phyloP scores from a whole-genome alignment of 2,329 filamentous ascomycete genomes.

The Aspergillus pseudoviridinutans region DNA sequence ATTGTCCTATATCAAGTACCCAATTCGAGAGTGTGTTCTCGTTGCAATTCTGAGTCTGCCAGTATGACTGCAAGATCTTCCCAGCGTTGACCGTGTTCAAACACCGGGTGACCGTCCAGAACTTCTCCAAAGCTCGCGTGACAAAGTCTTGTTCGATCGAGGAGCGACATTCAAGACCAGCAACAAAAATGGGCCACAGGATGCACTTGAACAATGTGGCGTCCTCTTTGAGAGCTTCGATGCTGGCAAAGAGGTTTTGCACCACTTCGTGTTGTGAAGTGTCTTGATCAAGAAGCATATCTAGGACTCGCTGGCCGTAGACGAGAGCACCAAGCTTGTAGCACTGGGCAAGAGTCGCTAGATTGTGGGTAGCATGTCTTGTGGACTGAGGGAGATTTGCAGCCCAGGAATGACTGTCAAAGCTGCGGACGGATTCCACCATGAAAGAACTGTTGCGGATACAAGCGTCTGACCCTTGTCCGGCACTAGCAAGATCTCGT shows the following conservation, averaged over 20 bases:
- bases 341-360: slow-evolving; percentile 24
- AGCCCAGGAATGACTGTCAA: slow-evolving; percentile 27
- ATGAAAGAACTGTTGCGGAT: slow-evolving; percentile 1
- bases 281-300: slow-evolving; percentile 14
- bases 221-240: slow-evolving; percentile 21
- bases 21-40: slow-evolving; percentile 13
- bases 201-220: slow-evolving; percentile 29
- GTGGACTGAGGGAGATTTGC: slow-evolving; percentile 14
- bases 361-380: slow-evolving; percentile 12
- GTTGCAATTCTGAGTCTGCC: slow-evolving; percentile 12
- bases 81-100: slow-evolving; percentile 32
- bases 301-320: slow-evolving; percentile 30
- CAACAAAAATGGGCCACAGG: slow-evolving; percentile 33
- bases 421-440: slow-evolving; percentile 17
- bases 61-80: slow-evolving; percentile 24
- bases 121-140: slow-evolving; percentile 20
- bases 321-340: slow-evolving; percentile 29
- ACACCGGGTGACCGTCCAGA: slow-evolving; percentile 30
- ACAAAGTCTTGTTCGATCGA: slow-evolving; percentile 21
- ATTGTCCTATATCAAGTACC: slow-evolving; percentile 28
- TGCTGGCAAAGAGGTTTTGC: slow-evolving; percentile 21
- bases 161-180: slow-evolving; percentile 27
- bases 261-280: slow-evolving; percentile 19
- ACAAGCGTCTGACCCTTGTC: slow-evolving; percentile 7
- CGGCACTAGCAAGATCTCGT: slow-evolving; percentile 19